Base-by-base conservation (phyloP, 2,329 filamentous ascomycete species). In the Trichoderma sp. region DNA sequence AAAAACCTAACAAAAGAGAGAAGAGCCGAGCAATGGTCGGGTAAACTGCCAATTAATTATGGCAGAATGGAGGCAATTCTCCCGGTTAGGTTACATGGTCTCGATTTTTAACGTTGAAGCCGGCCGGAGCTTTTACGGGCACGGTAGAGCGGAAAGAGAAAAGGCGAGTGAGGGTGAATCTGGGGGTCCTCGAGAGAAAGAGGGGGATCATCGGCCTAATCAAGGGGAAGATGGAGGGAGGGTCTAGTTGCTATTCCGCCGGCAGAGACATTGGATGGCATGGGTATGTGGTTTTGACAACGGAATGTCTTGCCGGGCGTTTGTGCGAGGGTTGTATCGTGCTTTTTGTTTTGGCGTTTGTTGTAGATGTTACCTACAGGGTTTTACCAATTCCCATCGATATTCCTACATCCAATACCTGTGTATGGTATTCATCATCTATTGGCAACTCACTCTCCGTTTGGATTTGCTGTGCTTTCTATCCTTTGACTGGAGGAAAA, bases 191-290 rank as follows among this genome's bases (percentile, higher is more conserved):
- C 38, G 29, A 73, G 29, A 38, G 29, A 38, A 56, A 53, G 60
- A 65, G 38, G 71, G 29, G 69, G 59, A 29, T 31, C 59, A 65
- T 65, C 71, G 29, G 60, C 71, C 71, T 65, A 73, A 73, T 64
- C 68, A 63, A 72, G 69, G 69, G 69, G 69, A 35, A 65, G 63
- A 64, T 72, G 16, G 60, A 50, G 59, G 60, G 69, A 45, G 60
- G 59, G 59, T 53, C 45, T 24, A 1, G 38, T 53, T 53, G 45
- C 45, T 24, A 56, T 56, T 56, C n/a, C 50, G 50, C 50, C 21
- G 50, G 50, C 1, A 56, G 50, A 56, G 21, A 56, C 50, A 56
- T 24, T 56, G 21, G 45, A 4, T 7, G 6, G 45, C n/a, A 53
- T 12, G 45, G 45, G 45, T 53, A 53, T 53, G 45, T 53, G n/a